Evolutionary conservation across 2,329 filamentous ascomycete genomes (phyloP), one percentile per base, ranked within the genome.

Genomic region (Sordariomycetes sp.): DNA sequence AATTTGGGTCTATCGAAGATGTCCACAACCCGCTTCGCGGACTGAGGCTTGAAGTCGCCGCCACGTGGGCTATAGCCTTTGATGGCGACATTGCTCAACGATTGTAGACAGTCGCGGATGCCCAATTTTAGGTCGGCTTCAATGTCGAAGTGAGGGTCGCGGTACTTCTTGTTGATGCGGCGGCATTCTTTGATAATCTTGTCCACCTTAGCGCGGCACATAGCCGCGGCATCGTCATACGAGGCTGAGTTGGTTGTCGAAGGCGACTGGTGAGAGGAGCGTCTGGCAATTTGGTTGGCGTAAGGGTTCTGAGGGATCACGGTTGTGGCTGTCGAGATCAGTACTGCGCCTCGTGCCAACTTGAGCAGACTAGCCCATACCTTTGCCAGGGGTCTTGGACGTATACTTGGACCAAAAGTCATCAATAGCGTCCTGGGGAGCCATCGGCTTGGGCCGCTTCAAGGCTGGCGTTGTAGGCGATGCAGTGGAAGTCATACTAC

Each of bases 61-160:
- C 51, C 52, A 0, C 51, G 56, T 2, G 39, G 30, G 16, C 21
- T 17, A 15, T 11, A 17, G 16, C 21, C 41, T n/a, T 25, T 25
- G 23, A 25, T 9, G 3, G 36, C 20, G 15, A 34, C 36, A 6
- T 38, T 33, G 45, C 51, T 49, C 15, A 68, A 59, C 23, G 60
- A 61, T 38, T 66, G 54, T 17, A 73, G 58, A 21, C 67, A 74
- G 46, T 75, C 66, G 27, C 61, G 59, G 6, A 51, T 56, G n/a
- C 61, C 58, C 24, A 64, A 63, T 57, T 85, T 82, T 41, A 87
- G 66, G 52, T 88, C 84, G 24, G 73, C 64, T 50, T 92, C 86
- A 33, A 94, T 76, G 51, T 94, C 82, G 50, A 94, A 94, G 53
- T 92, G 78, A n/a, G 79, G 75, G 50, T 93, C 86, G 12, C 81